phyloP scores from a whole-genome alignment of 2,329 filamentous ascomycete genomes.

The Orbilia javanica region DNA sequence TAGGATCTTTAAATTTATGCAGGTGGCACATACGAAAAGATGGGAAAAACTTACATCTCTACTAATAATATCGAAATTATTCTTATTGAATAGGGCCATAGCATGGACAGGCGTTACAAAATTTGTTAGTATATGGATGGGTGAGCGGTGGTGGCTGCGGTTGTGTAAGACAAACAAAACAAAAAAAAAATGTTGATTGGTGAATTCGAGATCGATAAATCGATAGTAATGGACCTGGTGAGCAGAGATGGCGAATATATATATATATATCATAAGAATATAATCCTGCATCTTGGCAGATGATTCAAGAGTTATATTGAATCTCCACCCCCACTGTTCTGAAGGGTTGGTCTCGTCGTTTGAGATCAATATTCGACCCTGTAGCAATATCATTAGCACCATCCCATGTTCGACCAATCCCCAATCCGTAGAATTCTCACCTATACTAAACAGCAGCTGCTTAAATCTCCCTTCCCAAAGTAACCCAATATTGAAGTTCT shows the following conservation, averaged over 20 bases:
- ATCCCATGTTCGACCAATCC: not conserved
- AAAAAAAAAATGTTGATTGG: constrained; percentile 21
- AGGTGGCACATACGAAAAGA: not conserved
- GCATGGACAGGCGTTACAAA: constrained; percentile 56
- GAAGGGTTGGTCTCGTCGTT: constrained; percentile 80
- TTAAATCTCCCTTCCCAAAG: constrained; percentile 95
- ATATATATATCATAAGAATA: not conserved
- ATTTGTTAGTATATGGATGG: constrained; percentile 22
- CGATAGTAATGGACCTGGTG: constrained; percentile 20
- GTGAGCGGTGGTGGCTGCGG: not conserved
- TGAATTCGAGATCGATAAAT: constrained; percentile 11
- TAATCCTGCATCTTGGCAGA: constrained; percentile 16
- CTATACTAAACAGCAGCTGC: constrained; percentile 87
- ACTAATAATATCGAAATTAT: constrained; percentile 38
- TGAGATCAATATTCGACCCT: constrained; percentile 85
- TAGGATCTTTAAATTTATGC: constrained; percentile 2
- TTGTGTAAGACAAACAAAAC: not conserved
- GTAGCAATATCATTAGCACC: not conserved
- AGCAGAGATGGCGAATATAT: constrained; percentile 1
- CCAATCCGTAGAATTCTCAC: constrained; percentile 1
- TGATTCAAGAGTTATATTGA: constrained; percentile 80
- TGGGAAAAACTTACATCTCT: constrained; percentile 44
- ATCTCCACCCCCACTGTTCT: constrained; percentile 81
- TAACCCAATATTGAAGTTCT: constrained; percentile 85
- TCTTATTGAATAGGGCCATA: constrained; percentile 53